phyloP scores from a whole-genome alignment of 768 basidiomycete genomes.

The Russula foetens region DNA sequence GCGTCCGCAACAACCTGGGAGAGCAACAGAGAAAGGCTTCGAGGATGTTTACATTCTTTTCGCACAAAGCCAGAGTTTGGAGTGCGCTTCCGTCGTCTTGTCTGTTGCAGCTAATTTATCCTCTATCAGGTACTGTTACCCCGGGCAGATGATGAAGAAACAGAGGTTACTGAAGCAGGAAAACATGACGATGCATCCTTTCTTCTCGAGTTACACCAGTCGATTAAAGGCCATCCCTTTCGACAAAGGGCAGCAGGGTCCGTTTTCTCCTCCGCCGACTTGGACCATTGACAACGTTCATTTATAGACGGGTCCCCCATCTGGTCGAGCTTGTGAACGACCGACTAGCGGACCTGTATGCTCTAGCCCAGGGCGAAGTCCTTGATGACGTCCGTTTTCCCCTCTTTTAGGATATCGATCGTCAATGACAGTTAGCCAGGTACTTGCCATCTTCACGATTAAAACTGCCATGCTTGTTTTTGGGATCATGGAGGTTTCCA shows the following conservation, averaged over 20 bases:
- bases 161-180: slow-evolving; percentile 1
- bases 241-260: slow-evolving; percentile 8
- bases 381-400: slow-evolving; percentile 12
- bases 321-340: slow-evolving; percentile 13
- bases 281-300: neutral
- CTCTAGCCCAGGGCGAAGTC: slow-evolving; percentile 11
- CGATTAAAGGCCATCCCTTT: slow-evolving; percentile 10
- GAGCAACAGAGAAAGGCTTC: neutral
- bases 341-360: slow-evolving; percentile 11
- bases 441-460: slow-evolving; percentile 1
- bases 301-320: slow-evolving; percentile 3
- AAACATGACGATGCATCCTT: slow-evolving; percentile 15
- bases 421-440: slow-evolving; percentile 1
- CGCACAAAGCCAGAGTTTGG: neutral
- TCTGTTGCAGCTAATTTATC: neutral
- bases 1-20: slow-evolving; percentile 6
- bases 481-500: slow-evolving; percentile 11
- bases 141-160: neutral
- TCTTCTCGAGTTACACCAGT: slow-evolving; percentile 14
- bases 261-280: neutral
- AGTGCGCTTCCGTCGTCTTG: neutral
- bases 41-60: neutral
- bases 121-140: neutral
- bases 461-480: slow-evolving; percentile 15
- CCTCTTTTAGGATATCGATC: neutral